Percentiles rank a stretch among this genome's conserved stretches.
These are phyloP conservation scores for Saccharomycopsis hybrid DNA, from an alignment of 1,139 yeast genomes.

Conservation along the genomic window DNA sequence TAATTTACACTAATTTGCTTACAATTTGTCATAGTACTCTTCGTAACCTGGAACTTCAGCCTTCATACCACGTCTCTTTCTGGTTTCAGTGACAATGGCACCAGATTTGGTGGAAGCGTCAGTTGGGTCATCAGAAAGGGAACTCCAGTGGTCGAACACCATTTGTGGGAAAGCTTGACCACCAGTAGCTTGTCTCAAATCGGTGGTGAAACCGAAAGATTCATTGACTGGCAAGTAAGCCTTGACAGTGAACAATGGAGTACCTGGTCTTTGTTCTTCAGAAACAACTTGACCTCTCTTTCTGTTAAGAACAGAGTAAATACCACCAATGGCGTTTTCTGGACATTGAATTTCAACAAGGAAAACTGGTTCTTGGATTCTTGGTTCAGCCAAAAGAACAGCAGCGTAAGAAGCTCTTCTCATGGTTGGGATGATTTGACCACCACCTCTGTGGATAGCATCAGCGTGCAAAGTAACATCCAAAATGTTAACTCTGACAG, in stretches of 20 bases:
- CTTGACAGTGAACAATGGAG: constrained; percentile 98
- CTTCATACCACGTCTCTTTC: constrained; percentile 98
- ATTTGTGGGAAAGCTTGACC: constrained; percentile 99
- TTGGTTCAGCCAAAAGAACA: constrained; percentile 96
- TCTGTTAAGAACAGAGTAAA: constrained; percentile 98
- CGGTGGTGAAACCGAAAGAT: constrained; percentile 99
- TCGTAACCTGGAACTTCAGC: constrained; percentile 97
- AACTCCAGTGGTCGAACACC: constrained; percentile 98
- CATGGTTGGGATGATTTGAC: constrained; percentile 99
- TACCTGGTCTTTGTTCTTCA: constrained; percentile 99
- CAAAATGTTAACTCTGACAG: constrained; percentile 94
- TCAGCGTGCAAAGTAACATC: constrained; percentile 99
- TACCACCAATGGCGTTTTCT: constrained; percentile 99
- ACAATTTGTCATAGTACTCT: constrained; percentile 99
- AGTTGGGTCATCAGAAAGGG: constrained; percentile 85
- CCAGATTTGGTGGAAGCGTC: constrained; percentile 95
- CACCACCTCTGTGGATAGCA: constrained; percentile 99
- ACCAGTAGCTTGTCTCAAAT: constrained; percentile 99
- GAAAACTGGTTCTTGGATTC: constrained; percentile 99
- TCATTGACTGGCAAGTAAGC: constrained; percentile 99
- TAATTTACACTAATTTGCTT: constrained; percentile 31
- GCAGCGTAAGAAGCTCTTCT: constrained; percentile 99
- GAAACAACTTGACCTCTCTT: constrained; percentile 99
- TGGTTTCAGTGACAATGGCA: constrained; percentile 79
- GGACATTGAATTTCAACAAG: constrained; percentile 99